phyloP scores from a whole-genome alignment of 2,329 filamentous ascomycete genomes.

The Phaeosphaeria sp. region DNA sequence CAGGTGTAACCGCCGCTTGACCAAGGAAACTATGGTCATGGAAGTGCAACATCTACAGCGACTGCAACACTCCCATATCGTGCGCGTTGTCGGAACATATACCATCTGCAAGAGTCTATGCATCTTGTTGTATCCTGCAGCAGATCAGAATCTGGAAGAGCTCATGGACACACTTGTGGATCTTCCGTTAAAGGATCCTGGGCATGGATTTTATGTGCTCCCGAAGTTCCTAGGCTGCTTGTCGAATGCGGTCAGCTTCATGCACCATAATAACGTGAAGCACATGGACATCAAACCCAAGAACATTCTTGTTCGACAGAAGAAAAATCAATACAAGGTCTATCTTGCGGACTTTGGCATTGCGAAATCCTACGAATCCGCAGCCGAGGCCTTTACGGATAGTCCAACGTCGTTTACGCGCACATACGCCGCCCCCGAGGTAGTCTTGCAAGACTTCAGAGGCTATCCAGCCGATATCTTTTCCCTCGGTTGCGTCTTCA shows the following conservation, averaged over 20 bases:
- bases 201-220: not conserved
- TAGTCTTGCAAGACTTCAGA: slow-evolving; percentile 18
- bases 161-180: slow-evolving; percentile 15
- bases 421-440: slow-evolving; percentile 31
- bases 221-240: slow-evolving; percentile 18
- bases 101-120: slow-evolving; percentile 11
- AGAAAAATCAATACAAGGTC: slow-evolving; percentile 9
- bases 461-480: slow-evolving; percentile 29
- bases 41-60: slow-evolving; percentile 28
- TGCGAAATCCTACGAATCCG: slow-evolving; percentile 20
- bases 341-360: slow-evolving; percentile 37
- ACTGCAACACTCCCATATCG: slow-evolving; percentile 23
- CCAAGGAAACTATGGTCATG: slow-evolving; percentile 16
- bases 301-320: slow-evolving; percentile 27
- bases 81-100: slow-evolving; percentile 28
- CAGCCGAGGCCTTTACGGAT: slow-evolving; percentile 3
- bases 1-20: slow-evolving; percentile 15
- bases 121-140: slow-evolving; percentile 28
- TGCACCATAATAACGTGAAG: slow-evolving; percentile 21
- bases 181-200: not conserved
- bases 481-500: slow-evolving; percentile 30
- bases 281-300: slow-evolving; percentile 38
- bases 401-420: slow-evolving; percentile 20
- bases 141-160: slow-evolving; percentile 21
- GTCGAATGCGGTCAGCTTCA: slow-evolving; percentile 12